These are phyloP conservation scores for Plectranthus barbatus DNA, from an alignment of 257 asterid genomes.

Conservation along the genomic window DNA sequence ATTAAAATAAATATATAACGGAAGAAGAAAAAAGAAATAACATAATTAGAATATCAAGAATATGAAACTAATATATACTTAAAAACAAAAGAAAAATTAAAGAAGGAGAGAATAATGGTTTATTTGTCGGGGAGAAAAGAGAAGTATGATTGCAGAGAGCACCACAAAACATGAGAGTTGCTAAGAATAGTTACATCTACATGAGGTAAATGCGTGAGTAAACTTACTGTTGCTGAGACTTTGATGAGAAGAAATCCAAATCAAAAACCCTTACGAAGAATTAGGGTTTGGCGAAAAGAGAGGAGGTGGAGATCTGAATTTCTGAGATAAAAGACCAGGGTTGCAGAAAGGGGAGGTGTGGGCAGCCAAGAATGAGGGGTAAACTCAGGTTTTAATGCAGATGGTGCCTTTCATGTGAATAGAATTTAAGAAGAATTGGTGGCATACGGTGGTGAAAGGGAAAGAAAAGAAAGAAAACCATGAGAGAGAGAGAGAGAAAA, in stretches of 20 bases:
- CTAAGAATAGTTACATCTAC: neutral
- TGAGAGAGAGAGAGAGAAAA: conserved; percentile 4
- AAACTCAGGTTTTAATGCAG: conserved; percentile 10
- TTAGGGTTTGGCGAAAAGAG: conserved; percentile 18
- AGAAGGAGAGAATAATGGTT: neutral
- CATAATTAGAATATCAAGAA: neutral
- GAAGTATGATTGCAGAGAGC: neutral
- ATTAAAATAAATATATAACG: neutral
- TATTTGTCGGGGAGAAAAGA: neutral
- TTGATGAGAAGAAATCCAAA: conserved; percentile 1
- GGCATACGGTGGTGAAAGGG: conserved; percentile 20
- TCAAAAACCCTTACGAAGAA: conserved; percentile 18
- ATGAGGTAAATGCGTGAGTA: neutral
- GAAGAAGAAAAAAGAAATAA: neutral
- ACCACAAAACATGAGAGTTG: neutral
- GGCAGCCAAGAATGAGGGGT: neutral
- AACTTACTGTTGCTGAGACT: conserved; percentile 18
- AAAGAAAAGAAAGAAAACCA: neutral
- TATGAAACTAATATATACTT: neutral
- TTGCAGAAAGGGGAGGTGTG: neutral
- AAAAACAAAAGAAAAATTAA: neutral
- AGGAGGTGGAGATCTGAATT: conserved; percentile 35
- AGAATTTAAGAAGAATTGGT: conserved; percentile 48
- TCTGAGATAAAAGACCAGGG: neutral
- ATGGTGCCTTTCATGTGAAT: conserved; percentile 58